Evolutionary conservation across 352 stramenopile species (phyloP), one percentile per base, ranked within the genome.

Genomic region (Pythium sp.): DNA sequence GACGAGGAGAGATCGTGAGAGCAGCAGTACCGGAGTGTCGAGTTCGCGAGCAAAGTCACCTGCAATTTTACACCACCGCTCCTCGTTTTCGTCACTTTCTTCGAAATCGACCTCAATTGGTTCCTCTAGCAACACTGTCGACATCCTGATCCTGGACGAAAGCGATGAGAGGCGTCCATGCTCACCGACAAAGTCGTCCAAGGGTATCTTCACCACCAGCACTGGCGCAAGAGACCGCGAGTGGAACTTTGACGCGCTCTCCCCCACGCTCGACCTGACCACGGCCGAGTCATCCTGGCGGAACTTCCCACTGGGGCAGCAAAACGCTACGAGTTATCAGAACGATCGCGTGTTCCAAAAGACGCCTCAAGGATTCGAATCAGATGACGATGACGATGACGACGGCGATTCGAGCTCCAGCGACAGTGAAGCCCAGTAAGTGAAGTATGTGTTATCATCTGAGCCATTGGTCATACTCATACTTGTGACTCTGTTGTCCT

Each of bases 241-340:
- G 28, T 92, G 82, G 81, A 89, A 92, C 43, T 59, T 92, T 57
- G 77, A 89, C 38, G 70, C 78, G 0, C 76, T 92, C 12, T 81
- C 80, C 8, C 80, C 81, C 0, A 84, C 73, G 60, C 67, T 92
- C 20, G 77, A 88, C 60, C 75, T 79, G 5, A 71, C 74, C 26
- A 84, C 75, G 1, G 81, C 78, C 4, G 74, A 76, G 46, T 69
- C 71, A n/a, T 79, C 61, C 43, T 72, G 67, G 62, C 62, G 62
- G 43, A 72, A 72, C 28, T 72, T 68, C 26, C 67, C 61, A 3
- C 55, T 49, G 34, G 9, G 30, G 41, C 63, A 68, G 9, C 69
- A 78, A n/a, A 70, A 41, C 5, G n/a, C 32, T 5, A 7, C 43
- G 30, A 80, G 80, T 47, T 68, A 82, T 36, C 78, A 80, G 63